Evolutionary conservation across 768 basidiomycete species (phyloP), one percentile per base, ranked within the genome.

Genomic region (Kwoniella bestiolae): DNA sequence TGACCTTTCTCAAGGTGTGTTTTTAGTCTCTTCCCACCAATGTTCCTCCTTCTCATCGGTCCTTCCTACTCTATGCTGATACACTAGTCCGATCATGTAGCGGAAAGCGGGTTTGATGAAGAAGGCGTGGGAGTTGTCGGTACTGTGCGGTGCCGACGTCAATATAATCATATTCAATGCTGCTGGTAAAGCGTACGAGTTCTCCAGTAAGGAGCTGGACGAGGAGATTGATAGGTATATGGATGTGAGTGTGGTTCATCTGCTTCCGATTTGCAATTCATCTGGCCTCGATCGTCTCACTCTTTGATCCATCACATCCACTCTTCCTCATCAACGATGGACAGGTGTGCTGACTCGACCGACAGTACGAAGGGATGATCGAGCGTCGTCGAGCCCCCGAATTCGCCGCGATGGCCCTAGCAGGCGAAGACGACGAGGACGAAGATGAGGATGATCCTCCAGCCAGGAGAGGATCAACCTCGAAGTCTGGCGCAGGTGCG

Each of bases 101-200:
- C 70, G 80, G 12, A 81, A 81, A 72, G 78, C 78, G 6, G 80
- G 80, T 25, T 51, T 81, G 63, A 78, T 81, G 76, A 81, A 81
- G 67, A 81, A 81, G 61, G 80, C 80, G 23, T 81, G 80, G 80
- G 80, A 81, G 60, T 58, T 81, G 46, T 75, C 74, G 28, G 80
- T 81, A 1, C 67, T 81, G 9, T 79, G 78, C 59, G 75, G 64
- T 12, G 80, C 80, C 29, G 80, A 81, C 55, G 77, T 81, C 16
- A 78, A 77, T 12, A 74, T 81, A 35, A 34, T 81, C 49, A 78
- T 81, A 69, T 81, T 81, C 61, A 66, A 69, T 28, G 70, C 71
- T 38, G 57, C 61, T 16, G 78, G 78, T 26, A 81, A 79, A 59
- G 65, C 75, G 2, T 81, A 72, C 65, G 78, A 81, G 60, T 81